Percentiles rank a stretch among this genome's conserved stretches.
phyloP scores from a whole-genome alignment of 1,139 yeast genomes.

The Wickerhamiella pararugosa region DNA sequence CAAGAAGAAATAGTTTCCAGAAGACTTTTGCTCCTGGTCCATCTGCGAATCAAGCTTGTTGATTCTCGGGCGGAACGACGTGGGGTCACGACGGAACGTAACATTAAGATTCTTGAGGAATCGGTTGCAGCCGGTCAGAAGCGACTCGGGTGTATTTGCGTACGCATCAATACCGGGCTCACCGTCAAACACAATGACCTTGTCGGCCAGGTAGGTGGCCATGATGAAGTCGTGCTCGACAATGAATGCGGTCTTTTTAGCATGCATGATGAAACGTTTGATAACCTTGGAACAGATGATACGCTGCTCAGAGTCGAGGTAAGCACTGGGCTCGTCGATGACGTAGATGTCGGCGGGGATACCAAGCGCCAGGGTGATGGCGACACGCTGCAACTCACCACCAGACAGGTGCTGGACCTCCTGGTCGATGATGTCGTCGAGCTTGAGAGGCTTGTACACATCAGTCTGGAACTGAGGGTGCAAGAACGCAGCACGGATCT shows the following conservation, averaged over 20 bases:
- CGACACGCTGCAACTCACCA: constrained; percentile 99
- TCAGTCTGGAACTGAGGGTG: constrained; percentile 97
- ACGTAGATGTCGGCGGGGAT: constrained; percentile 88
- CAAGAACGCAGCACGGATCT: constrained; percentile 84
- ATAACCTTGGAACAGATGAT: constrained; percentile 96
- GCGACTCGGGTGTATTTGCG: constrained; percentile 81
- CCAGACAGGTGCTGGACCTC: constrained; percentile 96
- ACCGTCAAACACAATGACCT: constrained; percentile 97
- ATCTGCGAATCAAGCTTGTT: constrained; percentile 94
- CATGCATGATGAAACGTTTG: constrained; percentile 87
- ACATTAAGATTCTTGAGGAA: constrained; percentile 95
- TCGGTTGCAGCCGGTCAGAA: constrained; percentile 91
- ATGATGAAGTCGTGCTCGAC: constrained; percentile 99
- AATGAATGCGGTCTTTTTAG: constrained; percentile 93
- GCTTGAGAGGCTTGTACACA: constrained; percentile 86
- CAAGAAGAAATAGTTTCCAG: constrained; percentile 91
- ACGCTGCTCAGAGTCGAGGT: constrained; percentile 98
- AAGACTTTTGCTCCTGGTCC: constrained; percentile 89
- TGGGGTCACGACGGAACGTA: constrained; percentile 98
- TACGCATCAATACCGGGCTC: constrained; percentile 67
- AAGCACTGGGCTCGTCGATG: constrained; percentile 97
- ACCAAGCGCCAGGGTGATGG: constrained; percentile 89
- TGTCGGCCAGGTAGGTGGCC: constrained; percentile 98
- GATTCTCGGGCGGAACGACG: constrained; percentile 94
- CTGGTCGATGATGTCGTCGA: constrained; percentile 89